Base-by-base conservation (phyloP, 345 rosid species). In the sweet orange (Citrus sinensis) region DNA sequence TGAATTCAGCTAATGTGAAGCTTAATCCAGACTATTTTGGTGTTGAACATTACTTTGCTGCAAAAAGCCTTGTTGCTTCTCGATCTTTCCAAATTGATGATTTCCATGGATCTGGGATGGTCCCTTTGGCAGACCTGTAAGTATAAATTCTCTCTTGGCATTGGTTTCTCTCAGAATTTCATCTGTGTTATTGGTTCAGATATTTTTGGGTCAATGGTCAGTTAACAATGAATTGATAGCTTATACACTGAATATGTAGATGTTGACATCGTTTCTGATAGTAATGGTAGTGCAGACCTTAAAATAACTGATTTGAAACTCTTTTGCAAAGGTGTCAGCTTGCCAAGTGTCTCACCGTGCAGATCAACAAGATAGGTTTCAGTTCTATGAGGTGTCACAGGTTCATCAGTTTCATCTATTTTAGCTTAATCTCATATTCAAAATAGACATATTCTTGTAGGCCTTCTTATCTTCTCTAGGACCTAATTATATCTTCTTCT, bases 41-140 rank as follows among this genome's bases (percentile, higher is more conserved):
- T 11, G 82, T 85, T 46, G 88, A 91, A 39, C 89, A 87, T 54
- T 95, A 90, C 83, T 87, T 92, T 71, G 90, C 92, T 29, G 97
- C 89, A 2, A 93, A 86, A 81, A 90, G 89, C 80, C 88, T 95
- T 2, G 75, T 93, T 76, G 87, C 98, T 79, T 95, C 98, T 29
- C 85, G 97, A 39, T 88, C 95, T 29, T 95, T 95, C 67, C 83
- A 86, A 84, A 90, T 93, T 16, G 97, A 93, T 81, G 91, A 88
- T 19, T 90, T 86, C 79, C 92, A 95, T 89, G 98, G 97, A 73
- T 87, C 29, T 74, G 97, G 98, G 68, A 91, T 93, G 95, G 98
- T 95, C 62, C 98, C 98, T 82, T 85, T 93, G 83, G 98, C 97
- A 17, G 98, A 95, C 80, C 88, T 95, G 97, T 95, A 83, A 90